Percentiles rank a stretch among this genome's conserved stretches.
These are phyloP conservation scores for Capronia epimyces DNA, from an alignment of 2,329 filamentous ascomycete genomes.

Conservation along the genomic window DNA sequence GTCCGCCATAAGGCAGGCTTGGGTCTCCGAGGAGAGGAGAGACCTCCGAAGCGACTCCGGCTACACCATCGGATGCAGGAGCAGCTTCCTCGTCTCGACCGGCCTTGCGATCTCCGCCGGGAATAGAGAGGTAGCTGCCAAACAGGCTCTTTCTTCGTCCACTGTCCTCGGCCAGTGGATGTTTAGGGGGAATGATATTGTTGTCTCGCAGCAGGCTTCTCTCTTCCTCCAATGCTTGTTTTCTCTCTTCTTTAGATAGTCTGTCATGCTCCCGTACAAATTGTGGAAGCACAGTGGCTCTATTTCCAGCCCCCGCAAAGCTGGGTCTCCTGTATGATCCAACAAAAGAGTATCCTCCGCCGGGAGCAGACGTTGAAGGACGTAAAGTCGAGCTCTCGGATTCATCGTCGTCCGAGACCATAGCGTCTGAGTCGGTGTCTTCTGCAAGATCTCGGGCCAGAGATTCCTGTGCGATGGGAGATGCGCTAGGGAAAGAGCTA, in stretches of 20 bases:
- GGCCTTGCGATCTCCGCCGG: constrained; percentile 25
- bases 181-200: constrained; percentile 51
- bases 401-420: constrained; percentile 32
- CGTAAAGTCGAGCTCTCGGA: constrained; percentile 40
- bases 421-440: constrained; percentile 50
- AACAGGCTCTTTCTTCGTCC: constrained; percentile 19
- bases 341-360: constrained; percentile 47
- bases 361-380: constrained; percentile 36
- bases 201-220: constrained; percentile 56
- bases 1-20: constrained; percentile 42
- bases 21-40: constrained; percentile 46
- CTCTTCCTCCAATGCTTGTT: constrained; percentile 53
- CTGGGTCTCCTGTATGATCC: constrained; percentile 70
- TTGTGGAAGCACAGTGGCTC: constrained; percentile 61
- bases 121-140: constrained; percentile 17
- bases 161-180: constrained; percentile 32
- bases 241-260: constrained; percentile 49
- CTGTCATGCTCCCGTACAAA: constrained; percentile 39
- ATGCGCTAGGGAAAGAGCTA: constrained; percentile 51
- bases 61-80: constrained; percentile 15
- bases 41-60: constrained; percentile 38
- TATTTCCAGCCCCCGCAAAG: constrained; percentile 65
- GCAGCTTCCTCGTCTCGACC: constrained; percentile 29
- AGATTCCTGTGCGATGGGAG: constrained; percentile 62
- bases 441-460: constrained; percentile 63